Conservation (phyloP, 2,329 filamentous ascomycete genomes). For the Cladosporium austrohemisphaericum region DNA sequence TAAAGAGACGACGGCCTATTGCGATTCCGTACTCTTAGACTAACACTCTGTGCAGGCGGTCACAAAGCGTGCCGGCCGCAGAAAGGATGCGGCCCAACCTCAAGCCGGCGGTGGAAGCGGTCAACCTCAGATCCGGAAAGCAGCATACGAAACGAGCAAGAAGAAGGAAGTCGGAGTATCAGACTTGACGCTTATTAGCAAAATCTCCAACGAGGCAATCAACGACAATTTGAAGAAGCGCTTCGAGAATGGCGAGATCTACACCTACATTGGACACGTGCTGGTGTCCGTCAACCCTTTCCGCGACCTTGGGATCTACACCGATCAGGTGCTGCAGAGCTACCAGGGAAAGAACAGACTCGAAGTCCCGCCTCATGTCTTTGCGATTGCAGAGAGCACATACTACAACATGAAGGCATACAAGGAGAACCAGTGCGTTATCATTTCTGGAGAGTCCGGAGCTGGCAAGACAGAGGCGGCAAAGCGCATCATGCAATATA, state of each 20-base stretch:
- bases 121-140: conserved; percentile 80
- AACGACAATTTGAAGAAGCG: conserved; percentile 98
- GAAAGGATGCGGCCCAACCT: conserved; percentile 48
- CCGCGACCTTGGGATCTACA: conserved; percentile 92
- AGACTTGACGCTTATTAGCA: conserved; percentile 94
- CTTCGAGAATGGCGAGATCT: conserved; percentile 96
- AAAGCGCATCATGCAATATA: conserved; percentile 99
- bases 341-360: conserved; percentile 97
- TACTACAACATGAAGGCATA: conserved; percentile 99
- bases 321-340: conserved; percentile 84
- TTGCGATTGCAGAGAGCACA: conserved; percentile 89
- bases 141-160: conserved; percentile 90
- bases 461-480: conserved; percentile 98
- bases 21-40: not conserved
- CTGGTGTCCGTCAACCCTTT: conserved; percentile 98
- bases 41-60: conserved; percentile 42
- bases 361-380: conserved; percentile 83
- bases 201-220: conserved; percentile 98
- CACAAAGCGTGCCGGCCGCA: conserved; percentile 57
- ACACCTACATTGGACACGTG: conserved; percentile 99
- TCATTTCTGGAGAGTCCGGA: conserved; percentile 97
- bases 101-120: conserved; percentile 42
- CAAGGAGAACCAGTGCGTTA: conserved; percentile 98
- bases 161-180: conserved; percentile 99
- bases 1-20: not conserved